Evolutionary conservation across 2,329 filamentous ascomycete species (phyloP).

Genomic region (Neurospora sp.): DNA sequence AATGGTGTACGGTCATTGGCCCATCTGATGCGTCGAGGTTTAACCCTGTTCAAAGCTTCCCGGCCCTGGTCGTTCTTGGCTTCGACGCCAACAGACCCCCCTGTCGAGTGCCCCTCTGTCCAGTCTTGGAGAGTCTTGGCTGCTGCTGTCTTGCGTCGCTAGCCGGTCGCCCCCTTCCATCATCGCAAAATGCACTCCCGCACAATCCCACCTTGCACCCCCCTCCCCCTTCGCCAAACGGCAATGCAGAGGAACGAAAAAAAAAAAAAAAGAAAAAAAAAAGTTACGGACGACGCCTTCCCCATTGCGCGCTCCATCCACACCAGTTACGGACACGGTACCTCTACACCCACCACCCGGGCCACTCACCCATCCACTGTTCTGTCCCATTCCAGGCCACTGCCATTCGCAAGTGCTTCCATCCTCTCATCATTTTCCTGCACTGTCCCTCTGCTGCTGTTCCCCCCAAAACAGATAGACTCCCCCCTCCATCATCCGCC

Average conservation of each 20-base stretch:
- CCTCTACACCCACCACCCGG: background rate
- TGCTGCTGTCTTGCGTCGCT: slow-evolving; percentile 10
- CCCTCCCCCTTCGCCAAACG: slow-evolving; percentile 6
- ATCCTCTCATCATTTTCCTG: background rate
- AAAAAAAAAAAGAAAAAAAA: background rate
- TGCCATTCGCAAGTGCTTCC: slow-evolving; percentile 1
- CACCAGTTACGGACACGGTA: background rate
- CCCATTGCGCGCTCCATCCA: background rate
- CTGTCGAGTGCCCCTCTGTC: slow-evolving; percentile 2
- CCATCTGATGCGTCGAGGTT: background rate
- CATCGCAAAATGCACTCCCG: slow-evolving; percentile 14
- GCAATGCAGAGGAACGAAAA: slow-evolving; percentile 3
- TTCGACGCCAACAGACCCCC: background rate
- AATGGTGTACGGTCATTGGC: background rate
- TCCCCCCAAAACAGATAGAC: background rate
- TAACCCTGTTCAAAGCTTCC: slow-evolving; percentile 9
- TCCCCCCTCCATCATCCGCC: slow-evolving; percentile 4
- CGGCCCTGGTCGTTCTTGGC: background rate
- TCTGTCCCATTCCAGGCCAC: background rate
- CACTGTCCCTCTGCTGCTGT: background rate
- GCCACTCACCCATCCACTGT: background rate
- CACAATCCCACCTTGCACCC: slow-evolving; percentile 7
- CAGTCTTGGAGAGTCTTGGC: slow-evolving; percentile 9
- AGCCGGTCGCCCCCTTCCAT: slow-evolving; percentile 14
- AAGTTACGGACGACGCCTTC: background rate